Evolutionary conservation across 805 yeast species (phyloP).

Genomic region (Metschnikowia aberdeeniae): DNA sequence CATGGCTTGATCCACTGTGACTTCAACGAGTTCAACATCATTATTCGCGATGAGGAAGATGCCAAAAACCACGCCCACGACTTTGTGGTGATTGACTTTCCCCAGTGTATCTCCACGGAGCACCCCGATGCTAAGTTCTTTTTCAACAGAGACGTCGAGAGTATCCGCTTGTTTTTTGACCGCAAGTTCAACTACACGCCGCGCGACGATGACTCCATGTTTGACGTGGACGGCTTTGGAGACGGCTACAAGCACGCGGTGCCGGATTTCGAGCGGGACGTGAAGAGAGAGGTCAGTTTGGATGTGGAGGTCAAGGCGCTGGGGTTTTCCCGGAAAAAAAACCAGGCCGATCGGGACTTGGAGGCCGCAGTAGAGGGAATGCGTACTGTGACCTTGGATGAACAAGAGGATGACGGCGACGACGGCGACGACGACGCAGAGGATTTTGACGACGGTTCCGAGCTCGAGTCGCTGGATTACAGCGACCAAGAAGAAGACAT

Average conservation of each 20-base stretch:
- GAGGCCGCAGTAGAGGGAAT: constrained; percentile 71
- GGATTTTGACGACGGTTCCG: constrained; percentile 14
- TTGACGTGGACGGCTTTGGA: constrained; percentile 76
- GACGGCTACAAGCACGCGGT: constrained; percentile 72
- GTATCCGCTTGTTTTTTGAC: constrained; percentile 78
- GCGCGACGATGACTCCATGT: constrained; percentile 59
- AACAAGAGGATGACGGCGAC: constrained; percentile 42
- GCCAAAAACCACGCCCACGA: constrained; percentile 51
- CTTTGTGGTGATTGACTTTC: constrained; percentile 93
- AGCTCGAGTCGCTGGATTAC: constrained; percentile 19
- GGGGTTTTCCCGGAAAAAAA: constrained; percentile 56
- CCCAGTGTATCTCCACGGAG: constrained; percentile 92
- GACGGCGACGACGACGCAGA: constrained; percentile 22
- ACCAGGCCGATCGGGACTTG: constrained; percentile 52
- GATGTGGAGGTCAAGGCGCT: constrained; percentile 92
- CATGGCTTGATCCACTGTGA: constrained; percentile 96
- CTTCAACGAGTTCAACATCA: constrained; percentile 93
- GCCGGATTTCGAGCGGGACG: constrained; percentile 78
- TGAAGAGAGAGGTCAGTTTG: constrained; percentile 59
- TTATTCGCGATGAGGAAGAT: constrained; percentile 63
- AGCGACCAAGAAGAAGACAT: too few relatives aligned
- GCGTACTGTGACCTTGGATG: constrained; percentile 43
- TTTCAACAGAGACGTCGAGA: constrained; percentile 89
- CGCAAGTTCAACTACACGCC: constrained; percentile 76
- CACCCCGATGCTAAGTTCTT: constrained; percentile 85